Evolutionary conservation across 768 basidiomycete species (phyloP).

Genomic region (Aureoboletus auriporus): DNA sequence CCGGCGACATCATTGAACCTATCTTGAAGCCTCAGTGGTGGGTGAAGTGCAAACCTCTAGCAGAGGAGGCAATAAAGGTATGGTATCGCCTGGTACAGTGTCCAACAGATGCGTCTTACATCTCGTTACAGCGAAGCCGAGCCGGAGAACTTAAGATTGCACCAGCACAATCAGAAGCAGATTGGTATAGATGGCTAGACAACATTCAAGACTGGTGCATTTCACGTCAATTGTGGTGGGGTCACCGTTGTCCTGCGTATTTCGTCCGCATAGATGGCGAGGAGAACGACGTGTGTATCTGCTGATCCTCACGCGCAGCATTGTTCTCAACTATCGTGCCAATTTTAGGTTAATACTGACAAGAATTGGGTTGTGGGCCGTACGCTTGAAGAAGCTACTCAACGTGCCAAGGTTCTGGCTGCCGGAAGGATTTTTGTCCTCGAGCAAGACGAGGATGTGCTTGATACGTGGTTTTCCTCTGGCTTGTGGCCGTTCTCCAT

Average conservation of each 20-base stretch:
- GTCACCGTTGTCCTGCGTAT: conserved; percentile 94
- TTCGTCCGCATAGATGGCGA: conserved; percentile 81
- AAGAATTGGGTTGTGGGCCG: conserved; percentile 92
- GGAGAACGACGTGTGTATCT: conserved; percentile 53
- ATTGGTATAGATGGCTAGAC: conserved; percentile 97
- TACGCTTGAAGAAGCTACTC: conserved; percentile 68
- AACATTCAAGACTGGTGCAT: conserved; percentile 99
- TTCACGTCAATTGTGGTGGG: conserved; percentile 99
- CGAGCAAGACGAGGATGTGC: conserved; percentile 93
- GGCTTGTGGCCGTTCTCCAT: conserved; percentile 97
- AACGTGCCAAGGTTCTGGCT: conserved; percentile 68
- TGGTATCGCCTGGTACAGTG: not conserved
- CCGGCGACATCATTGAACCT: conserved; percentile 94
- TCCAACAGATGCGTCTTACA: not conserved
- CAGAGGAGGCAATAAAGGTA: conserved; percentile 86
- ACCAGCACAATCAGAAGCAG: conserved; percentile 83
- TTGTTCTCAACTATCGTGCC: not conserved
- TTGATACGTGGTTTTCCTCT: conserved; percentile 99
- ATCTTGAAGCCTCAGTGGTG: conserved; percentile 99
- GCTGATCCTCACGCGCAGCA: not conserved
- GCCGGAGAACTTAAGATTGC: conserved; percentile 82
- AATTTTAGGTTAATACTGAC: conserved; percentile 55
- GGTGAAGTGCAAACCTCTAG: conserved; percentile 89
- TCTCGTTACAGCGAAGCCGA: conserved; percentile 62
- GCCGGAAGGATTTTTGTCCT: conserved; percentile 65